Conservation (phyloP, 140 eudicot genomes). For the Bidens hawaiensis region DNA sequence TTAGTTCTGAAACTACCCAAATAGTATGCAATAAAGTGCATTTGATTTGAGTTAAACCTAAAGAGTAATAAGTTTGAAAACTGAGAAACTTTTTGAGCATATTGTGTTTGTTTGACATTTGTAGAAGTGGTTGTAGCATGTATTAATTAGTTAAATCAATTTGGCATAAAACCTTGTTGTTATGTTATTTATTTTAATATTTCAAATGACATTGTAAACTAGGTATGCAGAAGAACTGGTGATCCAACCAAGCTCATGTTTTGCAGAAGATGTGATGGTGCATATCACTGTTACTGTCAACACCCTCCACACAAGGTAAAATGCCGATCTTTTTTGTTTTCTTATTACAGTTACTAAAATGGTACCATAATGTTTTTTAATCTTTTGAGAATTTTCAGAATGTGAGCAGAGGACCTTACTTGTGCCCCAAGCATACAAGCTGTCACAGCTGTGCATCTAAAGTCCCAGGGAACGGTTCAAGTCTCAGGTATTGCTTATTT, state of each 20-base stretch:
- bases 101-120: slow-evolving; percentile 2
- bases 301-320: slow-evolving; percentile 98
- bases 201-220: neutral
- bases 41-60: slow-evolving; percentile 2
- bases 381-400: slow-evolving; percentile 43
- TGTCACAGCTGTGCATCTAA: slow-evolving; percentile 96
- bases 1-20: neutral
- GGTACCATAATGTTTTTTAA: slow-evolving; percentile 2
- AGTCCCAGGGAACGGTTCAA: slow-evolving; percentile 96
- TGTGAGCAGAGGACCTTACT: slow-evolving; percentile 87
- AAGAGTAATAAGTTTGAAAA: neutral
- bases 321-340: neutral
- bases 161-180: slow-evolving; percentile 7
- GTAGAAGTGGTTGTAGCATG: neutral
- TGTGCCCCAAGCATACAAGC: slow-evolving; percentile 94
- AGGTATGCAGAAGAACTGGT: slow-evolving; percentile 92
- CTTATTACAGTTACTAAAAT: neutral
- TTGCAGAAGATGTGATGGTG: slow-evolving; percentile 99
- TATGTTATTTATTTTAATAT: neutral
- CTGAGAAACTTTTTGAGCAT: neutral
- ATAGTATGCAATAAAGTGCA: neutral
- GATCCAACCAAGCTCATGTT: slow-evolving; percentile 92
- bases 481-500: slow-evolving; percentile 64
- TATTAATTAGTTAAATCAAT: slow-evolving; percentile 10
- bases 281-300: slow-evolving; percentile 96